Conservation (phyloP, 345 rosid genomes). For the Excoecaria cochinchinensis region DNA sequence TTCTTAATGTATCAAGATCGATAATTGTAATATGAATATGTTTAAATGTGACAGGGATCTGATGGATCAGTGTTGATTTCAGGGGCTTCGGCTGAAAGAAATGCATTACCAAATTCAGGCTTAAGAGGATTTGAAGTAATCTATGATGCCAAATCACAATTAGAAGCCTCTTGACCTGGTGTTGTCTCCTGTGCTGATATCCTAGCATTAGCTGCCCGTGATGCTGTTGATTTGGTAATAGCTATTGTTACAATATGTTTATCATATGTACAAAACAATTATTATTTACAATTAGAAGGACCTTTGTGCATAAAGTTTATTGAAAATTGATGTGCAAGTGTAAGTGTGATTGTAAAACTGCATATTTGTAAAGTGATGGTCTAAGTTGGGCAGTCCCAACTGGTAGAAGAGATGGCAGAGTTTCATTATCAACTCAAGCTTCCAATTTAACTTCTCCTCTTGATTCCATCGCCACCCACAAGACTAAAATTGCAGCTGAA, state of each 20-base stretch:
- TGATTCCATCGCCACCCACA: constrained; percentile 42
- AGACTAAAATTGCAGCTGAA: constrained; percentile 59
- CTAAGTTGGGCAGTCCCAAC: constrained; percentile 75
- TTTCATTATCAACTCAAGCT: constrained; percentile 53
- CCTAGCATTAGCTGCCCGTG: constrained; percentile 45
- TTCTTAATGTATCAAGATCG: too few species aligned
- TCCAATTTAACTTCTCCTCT: constrained; percentile 59
- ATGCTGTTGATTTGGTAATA: constrained; percentile 37
- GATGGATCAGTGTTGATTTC: constrained; percentile 38
- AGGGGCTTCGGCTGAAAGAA: constrained; percentile 33
- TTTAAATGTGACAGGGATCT: constrained; percentile 30
- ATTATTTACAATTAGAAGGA: too few species aligned
- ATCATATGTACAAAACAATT: too few species aligned
- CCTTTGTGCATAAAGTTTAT: too few species aligned
- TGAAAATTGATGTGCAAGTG: too few species aligned
- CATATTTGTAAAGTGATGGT: constrained; percentile 46
- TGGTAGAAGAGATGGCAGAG: constrained; percentile 71
- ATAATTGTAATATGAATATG: too few species aligned
- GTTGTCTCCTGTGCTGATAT: constrained; percentile 47
- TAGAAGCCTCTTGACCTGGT: constrained; percentile 38
- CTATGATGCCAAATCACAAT: constrained; percentile 38
- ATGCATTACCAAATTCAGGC: constrained; percentile 33
- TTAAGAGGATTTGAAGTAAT: constrained; percentile 38
- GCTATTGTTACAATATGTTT: too few species aligned
- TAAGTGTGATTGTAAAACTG: too few species aligned